Percentiles rank a stretch among this genome's conserved stretches.
phyloP scores from a whole-genome alignment of 345 rosid genomes.

The Nephelium lappaceum region DNA sequence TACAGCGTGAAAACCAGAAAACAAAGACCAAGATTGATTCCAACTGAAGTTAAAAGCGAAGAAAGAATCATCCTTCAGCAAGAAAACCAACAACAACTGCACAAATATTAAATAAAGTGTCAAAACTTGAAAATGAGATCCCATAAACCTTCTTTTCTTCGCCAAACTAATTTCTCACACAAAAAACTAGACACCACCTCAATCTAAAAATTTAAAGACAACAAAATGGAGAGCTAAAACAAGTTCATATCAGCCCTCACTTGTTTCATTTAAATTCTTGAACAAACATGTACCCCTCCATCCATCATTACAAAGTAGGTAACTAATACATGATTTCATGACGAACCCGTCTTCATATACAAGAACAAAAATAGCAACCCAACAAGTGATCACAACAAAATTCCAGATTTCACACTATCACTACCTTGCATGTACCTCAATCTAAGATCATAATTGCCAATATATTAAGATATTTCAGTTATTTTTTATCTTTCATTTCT shows the following conservation, averaged over 20 bases:
- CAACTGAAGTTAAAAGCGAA: conserved; percentile 92
- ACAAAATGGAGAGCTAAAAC: neutral
- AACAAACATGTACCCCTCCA: neutral
- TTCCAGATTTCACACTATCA: neutral
- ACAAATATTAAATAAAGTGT: neutral
- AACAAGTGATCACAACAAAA: neutral
- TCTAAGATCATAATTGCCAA: no score
- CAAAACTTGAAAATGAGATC: neutral
- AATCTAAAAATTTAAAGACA: neutral
- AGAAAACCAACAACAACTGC: no score
- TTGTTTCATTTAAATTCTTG: neutral
- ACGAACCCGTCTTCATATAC: neutral
- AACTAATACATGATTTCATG: neutral
- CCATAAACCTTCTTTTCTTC: neutral
- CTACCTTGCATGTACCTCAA: no score
- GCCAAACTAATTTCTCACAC: neutral
- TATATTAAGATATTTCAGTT: no score
- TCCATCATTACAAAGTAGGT: neutral
- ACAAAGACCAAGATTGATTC: conserved; percentile 90
- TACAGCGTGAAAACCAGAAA: conserved; percentile 76
- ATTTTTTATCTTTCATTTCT: no score
- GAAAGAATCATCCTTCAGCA: conserved; percentile 62
- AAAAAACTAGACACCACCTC: neutral
- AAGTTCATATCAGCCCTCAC: neutral
- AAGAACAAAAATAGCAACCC: neutral